Conservation (phyloP, 2,329 filamentous ascomycete species). For the Diaporthe caulivora region DNA sequence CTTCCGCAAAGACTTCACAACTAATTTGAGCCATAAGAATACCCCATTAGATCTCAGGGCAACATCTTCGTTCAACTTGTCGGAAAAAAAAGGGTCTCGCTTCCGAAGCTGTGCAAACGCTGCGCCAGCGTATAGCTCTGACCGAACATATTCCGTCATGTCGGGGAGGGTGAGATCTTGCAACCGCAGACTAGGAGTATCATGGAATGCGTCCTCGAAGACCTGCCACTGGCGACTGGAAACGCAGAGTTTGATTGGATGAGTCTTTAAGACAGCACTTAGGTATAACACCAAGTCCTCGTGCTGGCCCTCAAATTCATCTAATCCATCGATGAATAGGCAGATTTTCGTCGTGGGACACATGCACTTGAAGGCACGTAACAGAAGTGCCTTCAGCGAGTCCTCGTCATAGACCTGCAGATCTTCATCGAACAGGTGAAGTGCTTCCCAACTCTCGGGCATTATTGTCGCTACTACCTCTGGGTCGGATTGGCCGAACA, state of each 20-base stretch:
- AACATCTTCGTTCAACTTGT: background rate
- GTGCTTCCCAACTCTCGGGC: constrained; percentile 1
- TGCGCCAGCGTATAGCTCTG: background rate
- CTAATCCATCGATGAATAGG: constrained; percentile 1
- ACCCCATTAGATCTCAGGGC: background rate
- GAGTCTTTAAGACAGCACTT: background rate
- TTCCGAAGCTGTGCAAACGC: background rate
- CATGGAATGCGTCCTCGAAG: background rate
- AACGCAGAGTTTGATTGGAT: background rate
- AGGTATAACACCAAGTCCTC: background rate
- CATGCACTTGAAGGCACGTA: background rate
- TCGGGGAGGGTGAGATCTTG: background rate
- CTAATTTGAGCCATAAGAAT: background rate
- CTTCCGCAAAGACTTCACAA: background rate
- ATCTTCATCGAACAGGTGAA: background rate
- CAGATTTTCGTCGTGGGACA: background rate
- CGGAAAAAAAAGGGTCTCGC: background rate
- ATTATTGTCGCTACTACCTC: background rate
- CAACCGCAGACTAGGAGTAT: background rate
- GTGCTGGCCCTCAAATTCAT: background rate
- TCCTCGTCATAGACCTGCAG: background rate
- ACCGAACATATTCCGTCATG: background rate
- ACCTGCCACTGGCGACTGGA: constrained; percentile 4
- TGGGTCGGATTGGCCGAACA: too few relatives aligned
- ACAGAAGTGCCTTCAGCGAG: background rate